Base-by-base conservation (phyloP, 1,284 basidiomycete genomes). In the Sanghuangporus weigelae region DNA sequence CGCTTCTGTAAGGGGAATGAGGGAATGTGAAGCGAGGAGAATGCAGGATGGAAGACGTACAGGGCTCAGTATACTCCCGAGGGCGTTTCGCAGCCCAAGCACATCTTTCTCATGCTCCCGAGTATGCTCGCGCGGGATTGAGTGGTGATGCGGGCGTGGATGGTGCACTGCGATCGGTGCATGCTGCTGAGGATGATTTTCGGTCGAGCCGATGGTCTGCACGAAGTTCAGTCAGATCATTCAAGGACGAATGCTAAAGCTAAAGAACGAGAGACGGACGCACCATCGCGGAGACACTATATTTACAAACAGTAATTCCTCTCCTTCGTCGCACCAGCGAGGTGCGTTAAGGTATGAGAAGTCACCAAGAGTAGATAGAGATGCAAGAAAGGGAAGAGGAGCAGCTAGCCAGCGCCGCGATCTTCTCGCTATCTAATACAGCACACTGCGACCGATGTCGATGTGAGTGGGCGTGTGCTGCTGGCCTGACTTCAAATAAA, bases 61-160 rank as follows among this genome's bases (percentile, higher is more conserved):
- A 67, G 81, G 80, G 44, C 77, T 73, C 14, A 83, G 69, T 19
- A 83, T 81, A 67, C 79, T 83, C 39, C 81, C 81, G 56, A 83
- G 68, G 1, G 77, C 80, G 10, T 81, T 74, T 36, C 79, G 74
- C 50, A 82, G 69, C 46, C 60, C 64, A 42, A 59, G 63, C 31
- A 64, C 63, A 36, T 64, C 63, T 21, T 42, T 51, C 8, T 62
- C 40, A 39, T 59, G 57, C 16, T 59, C 57, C 53, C 53, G 53
- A 38, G 31, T 54, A 8, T 23, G 48, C 7, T 50, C 50, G 26
- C 49, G 59, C 35, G 36, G 35, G 35, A 51, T 50, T 2, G 46
- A 50, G 23, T 60, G 59, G 16, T 60, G 56, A 48, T 58, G 38
- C n/a, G 23, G 51, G n/a, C 54, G 35, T 12, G 31, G 31, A 14